These are phyloP conservation scores for Penicillium sp. DNA, from an alignment of 2,329 filamentous ascomycete genomes.

Conservation along the genomic window DNA sequence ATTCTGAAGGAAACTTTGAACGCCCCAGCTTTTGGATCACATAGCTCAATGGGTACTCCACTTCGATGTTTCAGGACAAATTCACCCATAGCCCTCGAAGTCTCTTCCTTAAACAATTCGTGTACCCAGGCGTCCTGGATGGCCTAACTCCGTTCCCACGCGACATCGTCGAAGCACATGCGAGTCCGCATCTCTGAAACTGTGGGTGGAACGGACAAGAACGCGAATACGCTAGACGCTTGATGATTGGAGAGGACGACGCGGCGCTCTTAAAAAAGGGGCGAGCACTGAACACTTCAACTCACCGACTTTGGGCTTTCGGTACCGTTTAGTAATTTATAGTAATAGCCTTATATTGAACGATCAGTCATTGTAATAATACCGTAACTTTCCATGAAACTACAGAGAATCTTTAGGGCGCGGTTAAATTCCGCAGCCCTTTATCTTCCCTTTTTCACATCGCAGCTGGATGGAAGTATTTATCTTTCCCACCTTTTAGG, in stretches of 20 bases:
- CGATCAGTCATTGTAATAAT: too few species aligned
- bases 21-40: neutral
- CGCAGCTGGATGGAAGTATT: too few species aligned
- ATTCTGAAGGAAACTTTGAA: slow-evolving; percentile 27
- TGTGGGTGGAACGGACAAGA: neutral
- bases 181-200: slow-evolving; percentile 7
- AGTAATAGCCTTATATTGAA: too few species aligned
- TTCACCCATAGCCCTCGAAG: slow-evolving; percentile 2
- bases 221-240: neutral
- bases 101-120: slow-evolving; percentile 2
- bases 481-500: too few species aligned
- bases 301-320: neutral
- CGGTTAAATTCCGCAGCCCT: too few species aligned
- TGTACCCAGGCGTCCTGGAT: slow-evolving; percentile 8
- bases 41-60: neutral
- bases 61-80: slow-evolving; percentile 5
- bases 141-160: slow-evolving; percentile 10
- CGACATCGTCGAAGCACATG: slow-evolving; percentile 3
- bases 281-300: neutral
- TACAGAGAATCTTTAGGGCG: too few species aligned
- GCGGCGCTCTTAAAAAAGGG: neutral
- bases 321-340: too few species aligned
- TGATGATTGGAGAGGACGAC: neutral
- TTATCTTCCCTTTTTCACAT: too few species aligned
- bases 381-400: too few species aligned